Conservation (phyloP, 2,329 filamentous ascomycete species). For the Colletotrichum magnum region DNA sequence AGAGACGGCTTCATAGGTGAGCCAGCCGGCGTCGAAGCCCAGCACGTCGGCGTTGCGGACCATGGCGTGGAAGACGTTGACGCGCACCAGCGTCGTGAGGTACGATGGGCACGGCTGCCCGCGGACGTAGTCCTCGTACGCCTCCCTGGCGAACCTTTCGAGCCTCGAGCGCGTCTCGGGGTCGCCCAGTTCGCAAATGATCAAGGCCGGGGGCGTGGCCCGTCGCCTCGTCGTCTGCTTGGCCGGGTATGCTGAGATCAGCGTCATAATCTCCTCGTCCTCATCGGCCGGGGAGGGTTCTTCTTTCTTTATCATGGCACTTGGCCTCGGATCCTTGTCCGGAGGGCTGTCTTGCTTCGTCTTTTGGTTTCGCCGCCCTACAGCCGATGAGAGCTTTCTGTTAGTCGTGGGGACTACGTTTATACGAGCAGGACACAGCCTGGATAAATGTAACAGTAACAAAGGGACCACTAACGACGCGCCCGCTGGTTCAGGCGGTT, state of each 20-base stretch:
- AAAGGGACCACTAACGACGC: conserved; percentile 24
- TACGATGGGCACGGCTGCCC: conserved; percentile 14
- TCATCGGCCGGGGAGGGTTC: not conserved
- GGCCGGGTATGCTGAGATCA: not conserved
- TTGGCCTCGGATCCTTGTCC: not conserved
- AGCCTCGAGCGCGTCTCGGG: conserved; percentile 10
- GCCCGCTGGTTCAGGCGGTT: conserved; percentile 40
- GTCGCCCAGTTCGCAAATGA: conserved; percentile 8
- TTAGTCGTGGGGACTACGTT: not conserved
- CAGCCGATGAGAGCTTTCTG: not conserved
- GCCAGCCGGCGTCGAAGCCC: conserved; percentile 29
- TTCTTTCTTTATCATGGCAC: conserved; percentile 12
- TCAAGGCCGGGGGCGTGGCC: not conserved
- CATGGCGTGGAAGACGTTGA: conserved; percentile 41
- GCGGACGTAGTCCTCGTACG: conserved; percentile 16
- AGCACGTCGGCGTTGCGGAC: conserved; percentile 34
- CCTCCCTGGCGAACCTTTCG: conserved; percentile 24
- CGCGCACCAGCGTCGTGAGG: conserved; percentile 34
- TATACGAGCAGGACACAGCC: not conserved
- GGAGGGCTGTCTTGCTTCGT: not conserved
- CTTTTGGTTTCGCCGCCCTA: conserved; percentile 15
- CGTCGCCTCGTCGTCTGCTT: not conserved
- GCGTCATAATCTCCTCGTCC: not conserved
- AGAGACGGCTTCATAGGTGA: conserved; percentile 42
- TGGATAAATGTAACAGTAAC: too few species aligned